A percentile compares a stretch with the other conserved stretches of the same genome.
Conservation (phyloP, 148 eudicot genomes). For the Diospyros kaki region DNA sequence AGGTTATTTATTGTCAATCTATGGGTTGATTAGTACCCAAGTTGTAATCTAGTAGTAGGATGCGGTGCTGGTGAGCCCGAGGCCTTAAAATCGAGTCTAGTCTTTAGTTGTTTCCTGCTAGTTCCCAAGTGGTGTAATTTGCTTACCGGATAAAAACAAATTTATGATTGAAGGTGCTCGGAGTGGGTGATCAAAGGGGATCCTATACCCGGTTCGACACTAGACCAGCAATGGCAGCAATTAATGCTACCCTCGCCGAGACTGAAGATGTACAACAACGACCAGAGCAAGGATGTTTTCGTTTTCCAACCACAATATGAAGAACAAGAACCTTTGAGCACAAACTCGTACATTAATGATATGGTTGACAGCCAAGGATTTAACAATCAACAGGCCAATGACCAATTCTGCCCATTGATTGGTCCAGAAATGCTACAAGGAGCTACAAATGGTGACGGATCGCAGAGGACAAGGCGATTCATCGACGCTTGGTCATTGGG, state of each 20-base stretch:
- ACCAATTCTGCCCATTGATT: neutral
- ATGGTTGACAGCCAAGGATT: constrained; percentile 8
- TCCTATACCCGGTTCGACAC: constrained; percentile 20
- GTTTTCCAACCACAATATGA: constrained; percentile 16
- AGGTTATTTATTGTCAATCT: neutral
- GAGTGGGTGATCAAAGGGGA: constrained; percentile 67
- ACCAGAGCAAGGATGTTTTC: constrained; percentile 5
- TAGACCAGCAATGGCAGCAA: constrained; percentile 41
- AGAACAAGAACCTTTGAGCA: constrained; percentile 6
- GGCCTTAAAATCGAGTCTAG: neutral
- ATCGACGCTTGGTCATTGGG: constrained; percentile 72
- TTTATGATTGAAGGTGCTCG: constrained; percentile 34
- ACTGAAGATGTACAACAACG: constrained; percentile 16
- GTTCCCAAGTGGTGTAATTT: neutral
- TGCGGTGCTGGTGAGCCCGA: no score
- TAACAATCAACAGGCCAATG: constrained; percentile 12
- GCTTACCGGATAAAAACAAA: neutral
- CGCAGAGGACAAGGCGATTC: constrained; percentile 50
- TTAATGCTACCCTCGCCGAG: constrained; percentile 23
- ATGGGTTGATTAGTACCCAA: neutral
- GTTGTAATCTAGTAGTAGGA: no score
- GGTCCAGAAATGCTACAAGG: neutral
- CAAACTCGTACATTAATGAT: constrained; percentile 9
- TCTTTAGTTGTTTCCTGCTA: neutral
- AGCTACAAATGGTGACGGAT: neutral